A percentile compares a stretch with the other conserved stretches of the same genome.
Evolutionary conservation across 352 stramenopile species (phyloP).

Genomic region (Phytophthora parvispora): DNA sequence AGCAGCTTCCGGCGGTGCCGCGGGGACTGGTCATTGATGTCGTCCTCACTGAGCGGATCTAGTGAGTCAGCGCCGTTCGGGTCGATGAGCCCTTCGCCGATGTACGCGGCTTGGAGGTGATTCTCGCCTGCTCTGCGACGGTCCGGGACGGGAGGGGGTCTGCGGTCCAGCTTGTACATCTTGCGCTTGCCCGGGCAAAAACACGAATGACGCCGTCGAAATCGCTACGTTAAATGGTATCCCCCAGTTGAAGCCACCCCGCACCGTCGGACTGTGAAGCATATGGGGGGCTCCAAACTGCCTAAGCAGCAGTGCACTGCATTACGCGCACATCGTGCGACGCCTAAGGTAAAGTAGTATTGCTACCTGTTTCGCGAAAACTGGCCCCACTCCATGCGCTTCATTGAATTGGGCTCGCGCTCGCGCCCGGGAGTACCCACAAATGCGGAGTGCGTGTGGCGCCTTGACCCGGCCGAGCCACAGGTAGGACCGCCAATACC

Average conservation of each 20-base stretch:
- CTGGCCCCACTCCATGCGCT: not conserved
- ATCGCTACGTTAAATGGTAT: not conserved
- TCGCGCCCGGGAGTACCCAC: not conserved
- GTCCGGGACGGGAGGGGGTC: slow-evolving; percentile 5
- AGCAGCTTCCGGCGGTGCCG: slow-evolving; percentile 64
- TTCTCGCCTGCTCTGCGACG: slow-evolving; percentile 3
- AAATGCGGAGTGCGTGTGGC: not conserved
- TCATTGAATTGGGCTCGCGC: not conserved
- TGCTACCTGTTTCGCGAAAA: not conserved
- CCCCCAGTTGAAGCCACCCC: not conserved
- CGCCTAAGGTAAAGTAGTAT: not conserved
- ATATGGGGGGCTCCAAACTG: not conserved
- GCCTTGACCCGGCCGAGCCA: not conserved
- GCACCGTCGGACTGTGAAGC: not conserved
- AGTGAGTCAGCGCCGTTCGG: slow-evolving; percentile 27
- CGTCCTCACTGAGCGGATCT: slow-evolving; percentile 36
- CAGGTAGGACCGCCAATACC: not conserved
- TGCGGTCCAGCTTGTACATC: not conserved
- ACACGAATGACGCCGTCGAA: not conserved
- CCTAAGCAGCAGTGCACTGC: not conserved
- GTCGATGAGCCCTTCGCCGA: slow-evolving; percentile 68
- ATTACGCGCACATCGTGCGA: not conserved
- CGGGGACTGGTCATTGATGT: slow-evolving; percentile 24
- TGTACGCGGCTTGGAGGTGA: slow-evolving; percentile 35
- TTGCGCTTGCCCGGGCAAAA: not conserved